These are phyloP conservation scores for Bothriochloa decipiens DNA, from an alignment of 176 grass and related monocot genomes.

Conservation along the genomic window DNA sequence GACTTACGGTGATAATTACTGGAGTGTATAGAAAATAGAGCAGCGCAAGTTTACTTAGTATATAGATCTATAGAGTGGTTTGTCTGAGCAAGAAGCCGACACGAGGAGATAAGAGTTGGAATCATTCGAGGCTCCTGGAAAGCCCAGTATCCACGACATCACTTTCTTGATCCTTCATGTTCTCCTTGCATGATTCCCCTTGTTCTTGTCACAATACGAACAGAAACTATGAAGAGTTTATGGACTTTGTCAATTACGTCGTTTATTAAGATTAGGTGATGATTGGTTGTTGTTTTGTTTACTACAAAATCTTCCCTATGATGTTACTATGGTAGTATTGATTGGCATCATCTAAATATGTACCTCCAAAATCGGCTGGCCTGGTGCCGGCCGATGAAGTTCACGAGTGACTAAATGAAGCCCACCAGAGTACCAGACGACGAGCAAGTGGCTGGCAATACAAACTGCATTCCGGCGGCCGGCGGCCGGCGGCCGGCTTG, in stretches of 20 bases:
- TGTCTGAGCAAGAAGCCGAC: neutral
- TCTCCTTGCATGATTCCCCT: neutral
- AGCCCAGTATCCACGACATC: neutral
- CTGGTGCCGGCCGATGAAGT: neutral
- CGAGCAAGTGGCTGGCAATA: constrained; percentile 8
- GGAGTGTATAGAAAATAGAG: constrained; percentile 41
- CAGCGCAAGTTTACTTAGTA: neutral
- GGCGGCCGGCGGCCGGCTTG: constrained; percentile 10
- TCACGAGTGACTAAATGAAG: neutral
- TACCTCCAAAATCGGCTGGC: neutral
- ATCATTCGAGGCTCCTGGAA: neutral
- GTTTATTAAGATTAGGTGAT: neutral
- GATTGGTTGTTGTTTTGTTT: too few species aligned
- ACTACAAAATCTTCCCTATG: neutral
- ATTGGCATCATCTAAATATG: neutral
- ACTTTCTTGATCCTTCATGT: neutral
- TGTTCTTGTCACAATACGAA: neutral
- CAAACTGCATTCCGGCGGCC: neutral
- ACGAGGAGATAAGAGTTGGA: neutral
- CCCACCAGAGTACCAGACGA: constrained; percentile 5
- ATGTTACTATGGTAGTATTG: neutral
- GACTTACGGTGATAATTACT: neutral
- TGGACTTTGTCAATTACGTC: neutral
- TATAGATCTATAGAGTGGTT: neutral
- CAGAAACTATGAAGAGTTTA: neutral